phyloP scores from a whole-genome alignment of 768 basidiomycete species.

The Boletus rubroflammeus region DNA sequence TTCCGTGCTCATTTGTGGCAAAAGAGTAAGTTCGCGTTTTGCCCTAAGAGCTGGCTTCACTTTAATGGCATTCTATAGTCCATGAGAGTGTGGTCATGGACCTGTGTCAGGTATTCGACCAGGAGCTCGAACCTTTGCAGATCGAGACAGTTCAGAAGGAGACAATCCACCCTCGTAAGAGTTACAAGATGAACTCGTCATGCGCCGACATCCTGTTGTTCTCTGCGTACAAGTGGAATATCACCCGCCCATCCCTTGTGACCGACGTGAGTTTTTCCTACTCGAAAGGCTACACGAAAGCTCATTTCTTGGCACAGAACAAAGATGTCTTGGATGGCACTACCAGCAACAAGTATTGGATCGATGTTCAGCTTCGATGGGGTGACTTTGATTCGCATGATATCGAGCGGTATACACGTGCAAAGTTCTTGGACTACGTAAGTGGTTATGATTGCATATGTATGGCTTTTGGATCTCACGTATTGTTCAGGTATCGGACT shows the following conservation, averaged over 20 bases:
- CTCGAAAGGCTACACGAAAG: background rate
- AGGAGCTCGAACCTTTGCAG: slow-evolving; percentile 95
- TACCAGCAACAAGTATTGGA: slow-evolving; percentile 98
- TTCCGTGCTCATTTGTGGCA: slow-evolving; percentile 99
- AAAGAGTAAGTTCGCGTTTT: slow-evolving; percentile 68
- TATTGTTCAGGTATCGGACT: slow-evolving; percentile 71
- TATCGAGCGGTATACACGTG: slow-evolving; percentile 96
- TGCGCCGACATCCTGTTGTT: slow-evolving; percentile 97
- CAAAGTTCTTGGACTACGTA: slow-evolving; percentile 98
- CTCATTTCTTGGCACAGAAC: slow-evolving; percentile 43
- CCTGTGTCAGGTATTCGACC: slow-evolving; percentile 98
- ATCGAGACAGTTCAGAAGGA: slow-evolving; percentile 99
- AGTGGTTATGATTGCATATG: slow-evolving; percentile 21
- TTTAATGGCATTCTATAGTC: slow-evolving; percentile 40
- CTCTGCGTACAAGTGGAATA: slow-evolving; percentile 98
- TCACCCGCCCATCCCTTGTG: slow-evolving; percentile 90
- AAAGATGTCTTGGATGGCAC: slow-evolving; percentile 98
- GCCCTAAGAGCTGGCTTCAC: slow-evolving; percentile 12
- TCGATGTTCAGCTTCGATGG: slow-evolving; percentile 93
- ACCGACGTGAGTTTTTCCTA: slow-evolving; percentile 65
- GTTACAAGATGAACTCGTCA: slow-evolving; percentile 99
- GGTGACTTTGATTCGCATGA: slow-evolving; percentile 99
- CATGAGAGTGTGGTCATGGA: slow-evolving; percentile 94
- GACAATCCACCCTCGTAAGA: slow-evolving; percentile 98
- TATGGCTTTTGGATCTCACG: slow-evolving; percentile 3